Evolutionary conservation across 129 eudicot genomes (phyloP), one percentile per base, ranked within the genome.

Genomic region (Artemisia tridentata): DNA sequence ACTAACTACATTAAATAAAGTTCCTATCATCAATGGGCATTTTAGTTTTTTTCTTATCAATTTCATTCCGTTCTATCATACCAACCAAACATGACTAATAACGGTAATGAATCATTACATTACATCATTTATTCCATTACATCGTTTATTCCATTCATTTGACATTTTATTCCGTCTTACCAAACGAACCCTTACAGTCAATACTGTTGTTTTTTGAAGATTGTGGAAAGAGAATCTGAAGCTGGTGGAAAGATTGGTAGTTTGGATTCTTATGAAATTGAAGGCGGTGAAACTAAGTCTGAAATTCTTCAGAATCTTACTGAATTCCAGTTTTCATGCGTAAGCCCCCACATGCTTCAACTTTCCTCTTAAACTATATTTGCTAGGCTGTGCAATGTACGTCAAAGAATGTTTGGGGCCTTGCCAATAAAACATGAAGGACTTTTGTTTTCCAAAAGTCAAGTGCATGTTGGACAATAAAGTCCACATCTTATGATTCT

Each of bases 241-340:
- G 88, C 97, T 60, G 97, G 97, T 11, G 99, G 99, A 48, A 85
- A 80, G 82, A 84, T 93, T 38, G 96, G 97, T 66, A 87, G 81
- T 53, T 29, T 93, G 56, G 97, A 93, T 79, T 75, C 85, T 11
- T 93, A 93, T 71, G 97, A 93, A 83, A 86, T 90, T 77, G 99
- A 93, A 88, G 99, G 99, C 11, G 99, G 90, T 54, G 99, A 93
- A 58, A 72, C 97, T 11, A 93, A 93, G 85, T 85, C 93, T 6
- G 99, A 93, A 82, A 79, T 93, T 51, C 96, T 93, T 71, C 98
- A 93, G 83, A 93, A 93, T 80, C 93, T 93, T 17, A 8, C 88
- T 1, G 95, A 92, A 17, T 92, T 92, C 80, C 98, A 86, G 72
- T 92, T 89, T 74, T 89, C 98, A 53, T 92, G 96, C 79, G 98